Evolutionary conservation across 148 eudicot genomes (phyloP).

Genomic region (Cornus florida): DNA sequence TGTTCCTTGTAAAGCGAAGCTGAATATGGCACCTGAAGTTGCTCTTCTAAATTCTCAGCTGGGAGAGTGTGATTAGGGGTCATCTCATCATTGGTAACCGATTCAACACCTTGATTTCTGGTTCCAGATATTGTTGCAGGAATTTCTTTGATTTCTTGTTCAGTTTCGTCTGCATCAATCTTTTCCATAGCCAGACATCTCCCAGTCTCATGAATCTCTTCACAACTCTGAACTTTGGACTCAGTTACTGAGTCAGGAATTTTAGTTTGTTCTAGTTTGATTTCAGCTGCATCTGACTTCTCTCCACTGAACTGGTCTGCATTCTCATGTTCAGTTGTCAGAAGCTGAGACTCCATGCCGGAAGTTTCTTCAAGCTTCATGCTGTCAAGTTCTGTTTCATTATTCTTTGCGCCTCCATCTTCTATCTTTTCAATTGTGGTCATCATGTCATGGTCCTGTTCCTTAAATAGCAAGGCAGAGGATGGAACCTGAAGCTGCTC

Average conservation of each 20-base stretch:
- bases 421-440: neutral
- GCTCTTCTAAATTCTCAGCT: slow-evolving; percentile 10
- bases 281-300: slow-evolving; percentile 8
- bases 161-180: neutral
- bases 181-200: slow-evolving; percentile 4
- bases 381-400: slow-evolving; percentile 12
- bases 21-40: neutral
- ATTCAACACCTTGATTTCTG: slow-evolving; percentile 4
- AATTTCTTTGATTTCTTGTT: slow-evolving; percentile 11
- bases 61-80: neutral
- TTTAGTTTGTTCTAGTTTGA: neutral
- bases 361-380: slow-evolving; percentile 6
- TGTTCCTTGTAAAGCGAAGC: neutral
- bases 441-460: slow-evolving; percentile 3
- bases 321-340: slow-evolving; percentile 7
- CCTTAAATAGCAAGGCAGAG: slow-evolving; percentile 6
- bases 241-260: neutral
- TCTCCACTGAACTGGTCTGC: neutral
- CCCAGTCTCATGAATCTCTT: slow-evolving; percentile 14
- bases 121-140: slow-evolving; percentile 7
- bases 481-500: neutral
- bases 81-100: neutral
- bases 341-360: slow-evolving; percentile 6
- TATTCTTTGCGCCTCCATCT: neutral
- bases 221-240: neutral